A percentile compares a stretch with the other conserved stretches of the same genome.
Evolutionary conservation across 2,329 filamentous ascomycete genomes (phyloP).

Genomic region (Magnaporthales sp.): DNA sequence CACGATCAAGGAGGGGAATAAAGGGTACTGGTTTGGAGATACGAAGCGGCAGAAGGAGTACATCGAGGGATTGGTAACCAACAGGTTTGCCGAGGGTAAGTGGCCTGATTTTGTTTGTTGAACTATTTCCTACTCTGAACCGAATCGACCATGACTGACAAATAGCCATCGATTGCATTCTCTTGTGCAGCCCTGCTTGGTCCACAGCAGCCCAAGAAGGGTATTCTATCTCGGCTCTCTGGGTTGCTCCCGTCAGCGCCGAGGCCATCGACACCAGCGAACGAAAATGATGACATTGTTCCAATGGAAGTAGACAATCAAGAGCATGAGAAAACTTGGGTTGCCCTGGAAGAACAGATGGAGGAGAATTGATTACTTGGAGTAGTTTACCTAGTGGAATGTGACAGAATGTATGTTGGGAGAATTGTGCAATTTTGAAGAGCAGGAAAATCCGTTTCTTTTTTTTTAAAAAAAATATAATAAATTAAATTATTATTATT

Average conservation of each 20-base stretch:
- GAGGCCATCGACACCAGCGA: neutral
- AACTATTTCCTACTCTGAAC: neutral
- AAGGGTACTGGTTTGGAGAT: slow-evolving; percentile 27
- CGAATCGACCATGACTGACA: neutral
- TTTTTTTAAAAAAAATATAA: no score
- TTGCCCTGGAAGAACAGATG: neutral
- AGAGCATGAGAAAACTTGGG: neutral
- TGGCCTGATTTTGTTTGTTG: slow-evolving; percentile 1
- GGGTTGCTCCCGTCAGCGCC: neutral
- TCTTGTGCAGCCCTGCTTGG: neutral
- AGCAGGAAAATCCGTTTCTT: no score
- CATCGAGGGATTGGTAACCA: slow-evolving; percentile 14
- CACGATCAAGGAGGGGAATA: slow-evolving; percentile 18
- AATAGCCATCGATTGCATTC: neutral
- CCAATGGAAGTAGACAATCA: neutral
- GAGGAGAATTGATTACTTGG: neutral
- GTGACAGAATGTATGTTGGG: neutral
- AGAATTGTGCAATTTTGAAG: neutral
- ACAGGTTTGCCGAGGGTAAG: slow-evolving; percentile 13
- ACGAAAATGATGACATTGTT: neutral
- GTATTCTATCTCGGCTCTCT: neutral
- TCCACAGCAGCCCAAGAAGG: neutral
- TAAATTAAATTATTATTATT: neutral
- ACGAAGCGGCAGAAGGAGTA: slow-evolving; percentile 24
- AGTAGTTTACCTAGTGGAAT: no score